Evolutionary conservation across 148 eudicot species (phyloP), one percentile per base, ranked within the genome.

Genomic region (Vaccinium darrowii): DNA sequence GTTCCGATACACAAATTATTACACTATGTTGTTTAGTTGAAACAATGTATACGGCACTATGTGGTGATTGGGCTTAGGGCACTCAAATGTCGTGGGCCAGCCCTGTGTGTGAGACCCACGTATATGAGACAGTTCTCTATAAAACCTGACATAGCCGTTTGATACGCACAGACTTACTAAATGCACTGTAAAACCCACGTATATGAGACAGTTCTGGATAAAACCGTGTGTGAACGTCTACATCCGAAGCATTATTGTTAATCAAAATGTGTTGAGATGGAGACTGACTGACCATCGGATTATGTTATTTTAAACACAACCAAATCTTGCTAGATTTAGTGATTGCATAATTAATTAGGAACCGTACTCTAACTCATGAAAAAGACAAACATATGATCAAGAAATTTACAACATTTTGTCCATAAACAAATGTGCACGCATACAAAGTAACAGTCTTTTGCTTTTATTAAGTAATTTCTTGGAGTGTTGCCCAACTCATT

Each of bases 261-360:
- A n/a, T 27, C 13, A 33, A 77, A n/a, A 78, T 51, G 54, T 23
- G 52, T 78, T 21, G 60, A 25, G 52, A 71, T 18, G 23, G 33
- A 71, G 81, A 56, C 65, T 54, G 78, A 69, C 49, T 27, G 78
- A 43, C 30, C 51, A 79, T 79, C 63, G 11, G 50, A 16, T 69
- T 78, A 25, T 71, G 11, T 36, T 33, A 15, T 14, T 83, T 54
- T 53, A 36, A 74, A 21, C 9, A 23, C 23, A 23, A 60, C 72
- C 57, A 84, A 76, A 84, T 84, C 85, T 84, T 43, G 15, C 47
- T 43, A 76, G 85, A 84, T 84, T 84, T 75, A 84, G 73, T 60
- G 27, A 58, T 83, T 54, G 21, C 6, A 21, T 84, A 30, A 76
- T 84, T 43, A 58, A 84, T 82, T 71, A 49, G 25, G 21, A 2